Evolutionary conservation across 495 filamentous ascomycete species (phyloP).

Genomic region (Cercophora samala): DNA sequence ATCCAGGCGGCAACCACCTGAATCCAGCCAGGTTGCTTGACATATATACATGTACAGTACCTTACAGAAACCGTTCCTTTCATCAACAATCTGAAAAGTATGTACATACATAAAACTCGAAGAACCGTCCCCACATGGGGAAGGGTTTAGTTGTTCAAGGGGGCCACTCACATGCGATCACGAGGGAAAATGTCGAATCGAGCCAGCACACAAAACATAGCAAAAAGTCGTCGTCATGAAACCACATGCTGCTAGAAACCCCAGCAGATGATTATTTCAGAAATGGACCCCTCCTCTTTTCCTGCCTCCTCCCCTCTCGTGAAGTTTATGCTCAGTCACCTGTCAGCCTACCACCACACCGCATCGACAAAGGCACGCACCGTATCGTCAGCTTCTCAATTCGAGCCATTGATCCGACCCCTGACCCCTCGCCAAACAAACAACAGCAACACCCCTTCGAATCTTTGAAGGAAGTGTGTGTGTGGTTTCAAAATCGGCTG

Average conservation of each 20-base stretch:
- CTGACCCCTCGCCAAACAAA: neutral
- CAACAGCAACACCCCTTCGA: too few relatives aligned
- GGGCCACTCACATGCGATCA: neutral
- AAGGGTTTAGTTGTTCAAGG: neutral
- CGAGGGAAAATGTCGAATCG: neutral
- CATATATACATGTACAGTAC: neutral
- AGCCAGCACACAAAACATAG: neutral
- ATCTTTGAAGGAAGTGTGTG: neutral
- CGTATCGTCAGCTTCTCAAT: neutral
- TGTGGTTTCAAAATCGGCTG: neutral
- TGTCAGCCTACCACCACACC: neutral
- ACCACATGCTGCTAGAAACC: neutral
- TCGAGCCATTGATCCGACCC: constrained; percentile 6
- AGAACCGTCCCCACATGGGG: neutral
- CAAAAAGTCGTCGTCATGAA: neutral
- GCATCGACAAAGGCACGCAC: neutral
- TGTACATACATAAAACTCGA: too few relatives aligned
- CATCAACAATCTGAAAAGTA: neutral
- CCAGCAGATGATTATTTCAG: neutral
- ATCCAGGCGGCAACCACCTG: neutral
- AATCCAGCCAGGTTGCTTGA: neutral
- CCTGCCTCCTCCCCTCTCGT: neutral
- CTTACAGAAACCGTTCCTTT: neutral
- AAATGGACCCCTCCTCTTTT: neutral
- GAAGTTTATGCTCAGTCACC: neutral